phyloP scores from a whole-genome alignment of 805 yeast species.

The Candida sakaeoensis region DNA sequence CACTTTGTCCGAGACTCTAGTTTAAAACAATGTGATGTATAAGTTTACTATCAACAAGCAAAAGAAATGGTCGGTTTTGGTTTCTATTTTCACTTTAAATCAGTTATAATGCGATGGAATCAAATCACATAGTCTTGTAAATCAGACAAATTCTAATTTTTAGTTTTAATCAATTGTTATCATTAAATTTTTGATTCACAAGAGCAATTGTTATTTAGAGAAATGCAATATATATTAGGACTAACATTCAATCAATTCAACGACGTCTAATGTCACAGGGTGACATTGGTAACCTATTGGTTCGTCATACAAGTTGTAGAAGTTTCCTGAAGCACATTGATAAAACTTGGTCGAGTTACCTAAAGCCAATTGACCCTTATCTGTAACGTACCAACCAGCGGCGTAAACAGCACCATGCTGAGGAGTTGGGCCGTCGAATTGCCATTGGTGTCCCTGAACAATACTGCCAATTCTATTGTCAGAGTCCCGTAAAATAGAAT shows the following conservation, averaged over 20 bases:
- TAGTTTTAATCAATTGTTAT: too few relatives aligned
- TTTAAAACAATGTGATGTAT: too few relatives aligned
- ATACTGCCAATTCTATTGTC: conserved; percentile 34
- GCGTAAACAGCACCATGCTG: conserved; percentile 36
- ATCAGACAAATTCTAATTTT: too few relatives aligned
- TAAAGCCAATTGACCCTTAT: conserved; percentile 29
- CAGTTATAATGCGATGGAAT: too few relatives aligned
- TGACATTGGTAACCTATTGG: conserved; percentile 32
- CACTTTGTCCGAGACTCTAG: too few relatives aligned
- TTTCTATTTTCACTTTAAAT: too few relatives aligned
- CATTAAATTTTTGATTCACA: too few relatives aligned
- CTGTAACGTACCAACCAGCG: conserved; percentile 37
- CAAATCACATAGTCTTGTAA: too few relatives aligned
- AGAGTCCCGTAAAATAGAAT: conserved; percentile 29
- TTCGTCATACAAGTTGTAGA: conserved; percentile 34
- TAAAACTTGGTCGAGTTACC: conserved; percentile 30
- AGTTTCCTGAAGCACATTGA: conserved; percentile 39
- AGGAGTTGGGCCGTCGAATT: conserved; percentile 40
- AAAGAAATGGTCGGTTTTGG: too few relatives aligned
- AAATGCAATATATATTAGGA: neutral
- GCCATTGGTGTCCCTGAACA: conserved; percentile 36
- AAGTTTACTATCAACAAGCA: too few relatives aligned
- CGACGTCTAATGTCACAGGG: conserved; percentile 35
- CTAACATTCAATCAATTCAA: conserved; percentile 31
- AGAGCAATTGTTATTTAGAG: too few relatives aligned